Evolutionary conservation across 345 rosid species (phyloP).

Genomic region (Arabis hirsuta): DNA sequence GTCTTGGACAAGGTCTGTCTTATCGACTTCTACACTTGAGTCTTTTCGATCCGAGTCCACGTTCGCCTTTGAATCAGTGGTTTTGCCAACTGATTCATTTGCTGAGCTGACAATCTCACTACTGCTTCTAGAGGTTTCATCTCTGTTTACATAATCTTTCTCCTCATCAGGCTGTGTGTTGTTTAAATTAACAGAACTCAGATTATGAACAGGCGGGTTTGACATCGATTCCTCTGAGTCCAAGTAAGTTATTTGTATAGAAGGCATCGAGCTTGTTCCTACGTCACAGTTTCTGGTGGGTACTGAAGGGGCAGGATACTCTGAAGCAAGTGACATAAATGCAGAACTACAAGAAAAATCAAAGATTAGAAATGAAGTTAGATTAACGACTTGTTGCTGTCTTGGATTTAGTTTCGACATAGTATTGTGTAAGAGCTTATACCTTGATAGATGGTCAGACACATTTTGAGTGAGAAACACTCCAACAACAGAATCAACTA

Average conservation of each 20-base stretch:
- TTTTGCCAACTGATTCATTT: conserved; percentile 44
- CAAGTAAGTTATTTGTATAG: conserved; percentile 50
- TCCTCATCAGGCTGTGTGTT: conserved; percentile 51
- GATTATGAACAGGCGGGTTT: conserved; percentile 49
- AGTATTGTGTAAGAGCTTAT: conserved; percentile 36
- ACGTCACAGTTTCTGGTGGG: conserved; percentile 45
- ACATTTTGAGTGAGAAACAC: conserved; percentile 98
- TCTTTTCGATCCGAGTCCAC: conserved; percentile 38
- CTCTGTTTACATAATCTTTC: conserved; percentile 53
- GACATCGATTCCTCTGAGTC: conserved; percentile 59
- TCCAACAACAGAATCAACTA: conserved; percentile 94
- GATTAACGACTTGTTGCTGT: conserved; percentile 19
- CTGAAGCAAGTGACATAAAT: conserved; percentile 84
- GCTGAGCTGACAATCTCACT: conserved; percentile 45
- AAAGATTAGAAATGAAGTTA: conserved; percentile 24
- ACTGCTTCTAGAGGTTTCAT: conserved; percentile 52
- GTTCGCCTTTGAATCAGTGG: conserved; percentile 37
- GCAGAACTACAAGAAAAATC: conserved; percentile 70
- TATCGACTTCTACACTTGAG: conserved; percentile 43
- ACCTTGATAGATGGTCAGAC: conserved; percentile 96
- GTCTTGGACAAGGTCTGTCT: conserved; percentile 35
- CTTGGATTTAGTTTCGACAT: conserved; percentile 10
- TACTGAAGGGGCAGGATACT: conserved; percentile 55
- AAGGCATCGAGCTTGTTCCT: conserved; percentile 45
- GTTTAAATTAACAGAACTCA: conserved; percentile 50